Evolutionary conservation across 139 green algal species (phyloP), one percentile per base, ranked within the genome.

Genomic region (Coelastrella sp.): DNA sequence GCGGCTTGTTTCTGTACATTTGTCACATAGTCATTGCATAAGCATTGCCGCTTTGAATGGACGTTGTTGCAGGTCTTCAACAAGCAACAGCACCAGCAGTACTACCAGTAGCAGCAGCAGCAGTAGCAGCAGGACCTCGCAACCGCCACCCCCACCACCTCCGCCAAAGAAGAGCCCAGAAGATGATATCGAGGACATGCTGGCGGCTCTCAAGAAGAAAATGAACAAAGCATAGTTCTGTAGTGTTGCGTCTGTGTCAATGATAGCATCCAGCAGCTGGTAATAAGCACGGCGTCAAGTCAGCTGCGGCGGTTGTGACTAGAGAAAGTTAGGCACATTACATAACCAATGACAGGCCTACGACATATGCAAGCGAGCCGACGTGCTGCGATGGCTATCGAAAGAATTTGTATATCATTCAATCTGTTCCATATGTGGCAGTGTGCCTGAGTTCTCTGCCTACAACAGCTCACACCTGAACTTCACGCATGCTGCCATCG

Each of bases 191-290:
- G 94, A 96, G 49, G 91, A 94, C 6, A 92, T 93, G 91, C 90
- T 96, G 8, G 88, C 84, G 17, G 89, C 93, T 5, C 49, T 96
- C 74, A 96, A 95, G 87, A 88, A 91, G 17, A 94, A 96, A 59
- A 78, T 95, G 85, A 78, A 78, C 60, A 91, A 89, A 24, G 7
- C 8, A n/a, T 85, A 89, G 78, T 83, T 11, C 0, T 70, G 68
- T 24, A 27, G 1, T 10, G 19, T 24, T 76, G 15, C 68, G 19
- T 8, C 68, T 76, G 17, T 24, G 8, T n/a, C 14, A n/a, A n/a
- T 8, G 15, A 76, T 24, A 24, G 68, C 19, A 76, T 10, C 9
- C 15, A 24, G 61, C 35, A 49, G 35, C 35, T 49, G 35, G 35
- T 49, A 49, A 49, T 49, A 49, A 49, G 35, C 35, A 49, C 35